Conservation (phyloP, 306 rosid species). For the Acacia acuminata region DNA sequence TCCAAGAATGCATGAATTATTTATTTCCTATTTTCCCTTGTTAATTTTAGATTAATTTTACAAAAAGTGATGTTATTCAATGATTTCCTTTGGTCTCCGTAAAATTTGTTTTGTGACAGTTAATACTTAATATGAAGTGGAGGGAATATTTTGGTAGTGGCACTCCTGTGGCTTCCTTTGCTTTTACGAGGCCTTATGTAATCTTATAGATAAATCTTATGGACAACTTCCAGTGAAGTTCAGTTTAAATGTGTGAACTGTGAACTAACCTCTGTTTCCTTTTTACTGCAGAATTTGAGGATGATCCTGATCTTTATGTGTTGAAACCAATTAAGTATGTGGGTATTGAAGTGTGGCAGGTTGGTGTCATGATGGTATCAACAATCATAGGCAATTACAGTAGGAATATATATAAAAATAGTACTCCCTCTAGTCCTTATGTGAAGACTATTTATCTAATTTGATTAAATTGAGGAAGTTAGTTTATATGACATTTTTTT, state of each 20-base stretch:
- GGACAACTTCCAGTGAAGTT: not conserved
- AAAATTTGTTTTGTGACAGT: not conserved
- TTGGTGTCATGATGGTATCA: slow-evolving; percentile 67
- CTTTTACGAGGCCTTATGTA: slow-evolving; percentile 6
- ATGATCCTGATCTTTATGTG: slow-evolving; percentile 65
- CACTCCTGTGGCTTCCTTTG: slow-evolving; percentile 25
- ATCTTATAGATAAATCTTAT: not conserved
- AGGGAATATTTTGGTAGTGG: not conserved
- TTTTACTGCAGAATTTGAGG: slow-evolving; percentile 50
- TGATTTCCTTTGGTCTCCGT: not conserved
- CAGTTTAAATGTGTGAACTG: not conserved
- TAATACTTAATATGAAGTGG: too few species aligned
- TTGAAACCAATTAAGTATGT: slow-evolving; percentile 61
- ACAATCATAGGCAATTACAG: slow-evolving; percentile 57
- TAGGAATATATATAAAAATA: too few species aligned
- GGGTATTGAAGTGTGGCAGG: slow-evolving; percentile 70
- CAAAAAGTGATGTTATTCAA: not conserved
- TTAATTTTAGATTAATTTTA: too few species aligned
- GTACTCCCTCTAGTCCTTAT: too few species aligned
- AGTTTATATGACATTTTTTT: too few species aligned
- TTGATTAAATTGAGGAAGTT: too few species aligned
- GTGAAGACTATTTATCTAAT: too few species aligned
- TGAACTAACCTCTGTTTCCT: not conserved
- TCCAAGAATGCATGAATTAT: not conserved
- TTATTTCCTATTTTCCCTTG: not conserved